Evolutionary conservation across 495 filamentous ascomycete genomes (phyloP).

Genomic region (Lentithecium fluviatile): DNA sequence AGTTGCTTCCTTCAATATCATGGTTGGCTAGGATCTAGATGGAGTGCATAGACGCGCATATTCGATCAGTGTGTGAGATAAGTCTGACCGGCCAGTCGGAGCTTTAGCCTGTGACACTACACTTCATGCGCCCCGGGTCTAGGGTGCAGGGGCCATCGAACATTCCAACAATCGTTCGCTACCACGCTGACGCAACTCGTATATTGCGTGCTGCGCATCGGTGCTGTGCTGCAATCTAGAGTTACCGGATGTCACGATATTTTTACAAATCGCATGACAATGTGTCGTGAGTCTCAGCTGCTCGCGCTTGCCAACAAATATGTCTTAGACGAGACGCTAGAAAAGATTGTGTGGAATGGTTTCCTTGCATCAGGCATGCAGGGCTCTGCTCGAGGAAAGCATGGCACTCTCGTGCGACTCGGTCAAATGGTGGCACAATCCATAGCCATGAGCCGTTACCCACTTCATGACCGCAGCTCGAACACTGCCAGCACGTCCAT

Average conservation of each 20-base stretch:
- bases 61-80: conserved; percentile 7
- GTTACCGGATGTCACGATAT: background rate
- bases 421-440: too few relatives aligned
- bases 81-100: conserved; percentile 17
- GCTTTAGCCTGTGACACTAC: conserved; percentile 24
- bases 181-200: conserved; percentile 1
- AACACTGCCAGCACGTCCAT: too few relatives aligned
- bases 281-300: too few relatives aligned
- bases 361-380: too few relatives aligned
- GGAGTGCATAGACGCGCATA: conserved; percentile 24
- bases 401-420: too few relatives aligned
- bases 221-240: conserved; percentile 7
- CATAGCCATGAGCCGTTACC: too few relatives aligned
- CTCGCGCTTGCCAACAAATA: too few relatives aligned
- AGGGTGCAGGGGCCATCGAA: conserved; percentile 6
- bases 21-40: conserved; percentile 20
- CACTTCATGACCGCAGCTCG: too few relatives aligned
- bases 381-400: too few relatives aligned
- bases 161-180: background rate
- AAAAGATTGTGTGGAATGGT: too few relatives aligned
- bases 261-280: too few relatives aligned
- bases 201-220: background rate
- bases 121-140: conserved; percentile 18
- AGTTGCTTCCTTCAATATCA: conserved; percentile 5
- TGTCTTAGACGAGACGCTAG: too few relatives aligned